These are phyloP conservation scores for Fagopyrum esculentum DNA, from an alignment of 148 eudicot genomes.

Conservation along the genomic window DNA sequence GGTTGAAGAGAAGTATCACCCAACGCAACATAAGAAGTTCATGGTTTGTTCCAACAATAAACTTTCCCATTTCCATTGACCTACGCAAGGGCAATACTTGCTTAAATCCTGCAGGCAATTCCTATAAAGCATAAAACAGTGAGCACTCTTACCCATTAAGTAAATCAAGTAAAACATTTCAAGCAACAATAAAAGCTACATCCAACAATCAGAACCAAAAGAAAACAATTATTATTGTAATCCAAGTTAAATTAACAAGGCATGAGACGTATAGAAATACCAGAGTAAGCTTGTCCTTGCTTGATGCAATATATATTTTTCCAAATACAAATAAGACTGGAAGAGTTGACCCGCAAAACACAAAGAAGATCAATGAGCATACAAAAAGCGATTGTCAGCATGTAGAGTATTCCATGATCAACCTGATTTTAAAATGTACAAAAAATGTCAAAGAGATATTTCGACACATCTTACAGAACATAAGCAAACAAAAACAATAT, in stretches of 20 bases:
- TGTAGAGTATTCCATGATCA: neutral
- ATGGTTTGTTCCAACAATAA: neutral
- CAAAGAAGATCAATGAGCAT: neutral
- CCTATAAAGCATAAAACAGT: neutral
- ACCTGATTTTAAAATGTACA: neutral
- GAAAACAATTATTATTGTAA: neutral
- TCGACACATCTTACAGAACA: neutral
- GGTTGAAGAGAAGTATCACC: neutral
- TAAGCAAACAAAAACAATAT: neutral
- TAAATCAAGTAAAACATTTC: neutral
- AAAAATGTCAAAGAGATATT: neutral
- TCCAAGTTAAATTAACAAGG: neutral
- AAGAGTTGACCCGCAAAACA: constrained; percentile 52
- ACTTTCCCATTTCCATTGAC: neutral
- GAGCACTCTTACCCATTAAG: neutral
- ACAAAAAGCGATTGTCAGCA: neutral
- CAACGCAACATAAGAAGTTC: neutral
- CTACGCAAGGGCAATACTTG: neutral
- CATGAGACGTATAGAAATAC: constrained; percentile 28
- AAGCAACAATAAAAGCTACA: neutral
- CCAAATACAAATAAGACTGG: constrained; percentile 84
- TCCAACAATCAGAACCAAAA: neutral
- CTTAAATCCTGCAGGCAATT: neutral
- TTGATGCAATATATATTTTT: constrained; percentile 43
- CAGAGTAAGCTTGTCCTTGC: constrained; percentile 50